Evolutionary conservation across 2,329 filamentous ascomycete genomes (phyloP), one percentile per base, ranked within the genome.

Genomic region (Trichoderma afroharzianum): DNA sequence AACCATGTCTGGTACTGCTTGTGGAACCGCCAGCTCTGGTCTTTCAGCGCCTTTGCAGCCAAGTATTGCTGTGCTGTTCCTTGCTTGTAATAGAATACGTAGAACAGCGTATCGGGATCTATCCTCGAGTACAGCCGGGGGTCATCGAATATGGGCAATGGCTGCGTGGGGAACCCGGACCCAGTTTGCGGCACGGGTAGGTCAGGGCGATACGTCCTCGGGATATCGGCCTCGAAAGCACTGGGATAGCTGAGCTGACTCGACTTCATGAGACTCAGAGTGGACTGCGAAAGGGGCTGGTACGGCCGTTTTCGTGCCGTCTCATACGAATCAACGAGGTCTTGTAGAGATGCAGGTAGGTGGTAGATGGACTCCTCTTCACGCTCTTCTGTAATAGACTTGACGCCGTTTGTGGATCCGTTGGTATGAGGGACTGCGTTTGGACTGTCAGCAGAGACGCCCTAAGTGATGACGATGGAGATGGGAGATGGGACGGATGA

Each of bases 1-100:
- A 99, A 99, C 96, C 96, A 99, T 1, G 96, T 99, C 82, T 97
- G 96, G 80, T 99, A 99, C 82, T 98, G 96, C 86, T 99, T 99
- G 84, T 99, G 96, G 81, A 99, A 99, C 71, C 96, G 89, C 96
- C 96, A 99, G 82, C 95, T 98, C 82, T 99, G 96, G 75, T 95
- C 93, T 84, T 99, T 99, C 67, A 99, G 85, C n/a, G 96, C 94
- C 82, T 97, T 97, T 15, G 96, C 96, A 1, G 96, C 94, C 72
- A 98, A 87, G 79, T 95, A 98, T 80, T 99, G 96, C 81, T 98
- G 95, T 76, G 97, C 95, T 1, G 94, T 95, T 30, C 94, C 94
- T 82, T 99, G 96, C 76, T 95, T 94, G 85, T 99, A 99, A 86
- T 99, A 99, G 83, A 99, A 99, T 59, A 97, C 93, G 83, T 99